These are phyloP conservation scores for Hibiscus mutabilis DNA, from an alignment of 345 rosid genomes.

Conservation along the genomic window DNA sequence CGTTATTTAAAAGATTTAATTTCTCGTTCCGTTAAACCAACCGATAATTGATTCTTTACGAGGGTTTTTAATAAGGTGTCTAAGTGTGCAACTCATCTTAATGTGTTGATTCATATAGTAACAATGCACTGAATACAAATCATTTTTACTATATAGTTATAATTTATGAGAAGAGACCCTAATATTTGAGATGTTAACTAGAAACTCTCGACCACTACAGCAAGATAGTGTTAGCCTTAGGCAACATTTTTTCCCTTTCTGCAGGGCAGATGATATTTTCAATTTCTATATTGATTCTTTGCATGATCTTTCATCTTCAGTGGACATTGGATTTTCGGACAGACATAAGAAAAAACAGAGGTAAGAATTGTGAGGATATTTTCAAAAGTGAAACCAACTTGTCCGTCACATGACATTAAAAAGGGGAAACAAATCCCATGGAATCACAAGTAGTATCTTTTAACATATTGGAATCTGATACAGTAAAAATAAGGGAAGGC, in stretches of 20 bases:
- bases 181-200: too few relatives aligned
- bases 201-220: too few relatives aligned
- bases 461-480: neutral
- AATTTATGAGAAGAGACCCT: too few relatives aligned
- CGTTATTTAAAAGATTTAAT: too few relatives aligned
- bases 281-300: neutral
- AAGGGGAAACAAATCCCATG: neutral
- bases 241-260: neutral
- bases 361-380: neutral
- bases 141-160: too few relatives aligned
- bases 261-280: neutral
- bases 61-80: too few relatives aligned
- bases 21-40: too few relatives aligned
- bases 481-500: neutral
- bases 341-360: neutral
- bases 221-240: too few relatives aligned
- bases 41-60: too few relatives aligned
- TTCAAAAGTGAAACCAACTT: neutral
- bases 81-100: too few relatives aligned
- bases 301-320: neutral
- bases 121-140: too few relatives aligned
- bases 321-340: neutral
- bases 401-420: neutral
- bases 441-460: neutral
- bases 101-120: too few relatives aligned